Evolutionary conservation across 257 asterid genomes (phyloP).

Genomic region (Ilex aquifolium): DNA sequence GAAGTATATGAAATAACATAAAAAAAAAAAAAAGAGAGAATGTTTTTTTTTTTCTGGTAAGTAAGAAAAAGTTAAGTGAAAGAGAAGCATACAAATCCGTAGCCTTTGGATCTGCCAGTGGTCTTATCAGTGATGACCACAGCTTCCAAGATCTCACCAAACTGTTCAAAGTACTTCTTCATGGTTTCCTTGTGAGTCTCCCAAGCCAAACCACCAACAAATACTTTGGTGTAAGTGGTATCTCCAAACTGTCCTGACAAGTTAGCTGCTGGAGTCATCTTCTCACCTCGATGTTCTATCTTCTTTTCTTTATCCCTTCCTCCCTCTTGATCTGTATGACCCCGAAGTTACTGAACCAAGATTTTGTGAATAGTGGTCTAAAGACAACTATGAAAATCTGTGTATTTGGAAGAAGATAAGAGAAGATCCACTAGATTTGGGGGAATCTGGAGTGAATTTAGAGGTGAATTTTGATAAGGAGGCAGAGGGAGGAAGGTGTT

Average conservation of each 20-base stretch:
- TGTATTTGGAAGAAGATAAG: not conserved
- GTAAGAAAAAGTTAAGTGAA: no score
- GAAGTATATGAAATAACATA: no score
- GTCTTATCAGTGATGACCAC: constrained; percentile 91
- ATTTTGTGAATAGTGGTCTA: no score
- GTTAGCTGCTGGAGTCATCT: constrained; percentile 54
- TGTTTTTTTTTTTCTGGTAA: no score
- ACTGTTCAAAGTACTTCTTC: constrained; percentile 89
- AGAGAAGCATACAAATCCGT: constrained; percentile 63
- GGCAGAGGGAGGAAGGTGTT: constrained; percentile 8
- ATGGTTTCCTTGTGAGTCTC: constrained; percentile 98
- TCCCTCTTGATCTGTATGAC: not conserved
- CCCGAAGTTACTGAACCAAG: no score
- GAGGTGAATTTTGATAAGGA: not conserved
- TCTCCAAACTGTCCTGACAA: no score
- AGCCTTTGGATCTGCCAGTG: constrained; percentile 96
- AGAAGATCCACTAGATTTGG: constrained; percentile 1
- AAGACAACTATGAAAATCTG: not conserved
- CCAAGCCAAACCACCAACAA: constrained; percentile 99
- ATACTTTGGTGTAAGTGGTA: no score
- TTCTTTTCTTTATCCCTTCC: not conserved
- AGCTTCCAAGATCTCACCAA: constrained; percentile 92
- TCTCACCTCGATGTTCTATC: not conserved
- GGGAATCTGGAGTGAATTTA: constrained; percentile 5
- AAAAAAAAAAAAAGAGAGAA: no score